These are phyloP conservation scores for Backusella tuberculispora DNA, from an alignment of 192 early-diverging fungal genomes.

Conservation along the genomic window DNA sequence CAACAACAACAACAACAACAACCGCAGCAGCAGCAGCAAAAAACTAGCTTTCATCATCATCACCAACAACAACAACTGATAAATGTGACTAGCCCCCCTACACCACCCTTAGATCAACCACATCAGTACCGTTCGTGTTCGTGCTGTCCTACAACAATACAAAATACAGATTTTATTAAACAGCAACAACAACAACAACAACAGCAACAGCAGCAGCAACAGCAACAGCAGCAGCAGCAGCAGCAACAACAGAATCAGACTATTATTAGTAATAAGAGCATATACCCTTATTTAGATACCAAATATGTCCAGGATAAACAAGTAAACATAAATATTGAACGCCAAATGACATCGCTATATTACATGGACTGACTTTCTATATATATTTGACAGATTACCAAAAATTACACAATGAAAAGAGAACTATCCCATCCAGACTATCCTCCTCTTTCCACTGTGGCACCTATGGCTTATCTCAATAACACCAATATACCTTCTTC, in stretches of 20 bases:
- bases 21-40: conserved; percentile 25
- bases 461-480: background rate
- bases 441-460: background rate
- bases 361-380: background rate
- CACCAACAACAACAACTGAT: background rate
- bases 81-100: background rate
- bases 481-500: background rate
- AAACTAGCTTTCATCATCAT: background rate
- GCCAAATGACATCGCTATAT: background rate
- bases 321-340: background rate
- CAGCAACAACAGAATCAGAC: background rate
- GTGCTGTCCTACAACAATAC: background rate
- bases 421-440: background rate
- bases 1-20: background rate
- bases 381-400: background rate
- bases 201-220: background rate
- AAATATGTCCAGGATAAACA: background rate
- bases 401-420: background rate
- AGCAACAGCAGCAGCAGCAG: background rate
- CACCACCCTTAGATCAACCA: background rate
- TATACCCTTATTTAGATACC: background rate
- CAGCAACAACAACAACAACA: background rate
- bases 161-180: background rate
- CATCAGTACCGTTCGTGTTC: background rate
- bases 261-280: background rate